Conservation (phyloP, 805 yeast species). For the Yarrowia sp. region DNA sequence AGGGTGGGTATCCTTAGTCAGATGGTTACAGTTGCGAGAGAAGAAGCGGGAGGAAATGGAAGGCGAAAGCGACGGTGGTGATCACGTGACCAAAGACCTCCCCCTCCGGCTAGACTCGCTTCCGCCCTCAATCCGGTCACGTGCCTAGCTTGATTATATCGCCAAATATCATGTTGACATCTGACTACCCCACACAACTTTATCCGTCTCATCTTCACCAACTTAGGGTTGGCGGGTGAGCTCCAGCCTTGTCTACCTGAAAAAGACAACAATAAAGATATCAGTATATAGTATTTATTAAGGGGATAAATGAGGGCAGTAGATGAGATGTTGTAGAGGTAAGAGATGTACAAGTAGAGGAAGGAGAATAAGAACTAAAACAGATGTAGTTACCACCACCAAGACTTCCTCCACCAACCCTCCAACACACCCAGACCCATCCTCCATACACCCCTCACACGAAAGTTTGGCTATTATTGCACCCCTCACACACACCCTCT, state of each 20-base stretch:
- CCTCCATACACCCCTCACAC: too few relatives aligned
- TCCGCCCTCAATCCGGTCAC: background rate
- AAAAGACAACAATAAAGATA: background rate
- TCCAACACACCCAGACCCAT: too few relatives aligned
- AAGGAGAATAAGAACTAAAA: too few relatives aligned
- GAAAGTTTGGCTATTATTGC: too few relatives aligned
- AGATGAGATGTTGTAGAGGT: too few relatives aligned
- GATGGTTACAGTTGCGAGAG: slow-evolving; percentile 26
- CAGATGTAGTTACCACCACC: too few relatives aligned
- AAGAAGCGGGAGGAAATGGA: background rate
- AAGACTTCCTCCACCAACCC: too few relatives aligned
- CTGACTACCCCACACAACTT: slow-evolving; percentile 37
- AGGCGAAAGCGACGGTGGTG: background rate
- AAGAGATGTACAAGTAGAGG: too few relatives aligned
- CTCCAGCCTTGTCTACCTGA: slow-evolving; percentile 6
- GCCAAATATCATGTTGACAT: background rate
- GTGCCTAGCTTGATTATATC: background rate
- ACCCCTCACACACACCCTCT: too few relatives aligned
- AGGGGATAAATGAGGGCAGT: too few relatives aligned
- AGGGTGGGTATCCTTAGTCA: slow-evolving; percentile 8
- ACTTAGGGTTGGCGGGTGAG: slow-evolving; percentile 32
- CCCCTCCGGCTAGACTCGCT: background rate
- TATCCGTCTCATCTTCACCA: background rate
- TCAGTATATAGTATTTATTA: background rate
- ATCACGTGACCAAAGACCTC: background rate